Base-by-base conservation (phyloP, 2,329 filamentous ascomycete genomes). In the Nigrospora osmanthi region DNA sequence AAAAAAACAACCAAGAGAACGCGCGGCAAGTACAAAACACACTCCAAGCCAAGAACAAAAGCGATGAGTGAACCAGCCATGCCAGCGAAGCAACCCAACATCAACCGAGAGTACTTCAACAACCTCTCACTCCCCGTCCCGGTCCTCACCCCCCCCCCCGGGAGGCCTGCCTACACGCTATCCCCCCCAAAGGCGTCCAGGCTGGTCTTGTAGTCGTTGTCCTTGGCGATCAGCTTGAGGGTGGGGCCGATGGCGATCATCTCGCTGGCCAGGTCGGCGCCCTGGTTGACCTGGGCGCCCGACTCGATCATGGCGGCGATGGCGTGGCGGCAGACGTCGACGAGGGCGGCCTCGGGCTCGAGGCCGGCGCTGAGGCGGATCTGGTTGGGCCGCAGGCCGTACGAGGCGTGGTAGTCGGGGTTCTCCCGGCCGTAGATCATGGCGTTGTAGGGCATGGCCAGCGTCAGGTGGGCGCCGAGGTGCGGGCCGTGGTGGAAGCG, bases 401-500 rank as follows among this genome's bases (percentile, higher is more conserved):
- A 64, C 4, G 50, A 49, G 2, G 61, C 59, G 50, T 70, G 61
- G n/a, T 63, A 61, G 30, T 54, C 61, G 4, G 56, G 59, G 42
- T 67, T 60, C 11, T 66, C 62, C 44, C 63, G 67, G 4, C 64
- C 62, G 50, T 68, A 74, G 3, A 68, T 56, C n/a, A 66, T 52
- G 49, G 68, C 63, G 46, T 68, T 71, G 51, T 75, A 78, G 0
- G 72, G 63, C 32, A 76, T 49, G 30, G 66, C 65, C 3, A 80
- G 59, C 11, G 73, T 78, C 43, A 69, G 59, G 50, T 74, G 73
- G 0, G 73, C 76, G 1, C 74, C 76, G 0, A 80, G 60, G 51
- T 78, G 74, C 1, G 76, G 75, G 0, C 73, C 73, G 1, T 70
- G 64, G 51, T 75, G 72, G 46, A 77, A 65, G 13, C 69, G 62